These are phyloP conservation scores for Talaromyces rugulosus DNA, from an alignment of 2,329 filamentous ascomycete genomes.

Conservation along the genomic window DNA sequence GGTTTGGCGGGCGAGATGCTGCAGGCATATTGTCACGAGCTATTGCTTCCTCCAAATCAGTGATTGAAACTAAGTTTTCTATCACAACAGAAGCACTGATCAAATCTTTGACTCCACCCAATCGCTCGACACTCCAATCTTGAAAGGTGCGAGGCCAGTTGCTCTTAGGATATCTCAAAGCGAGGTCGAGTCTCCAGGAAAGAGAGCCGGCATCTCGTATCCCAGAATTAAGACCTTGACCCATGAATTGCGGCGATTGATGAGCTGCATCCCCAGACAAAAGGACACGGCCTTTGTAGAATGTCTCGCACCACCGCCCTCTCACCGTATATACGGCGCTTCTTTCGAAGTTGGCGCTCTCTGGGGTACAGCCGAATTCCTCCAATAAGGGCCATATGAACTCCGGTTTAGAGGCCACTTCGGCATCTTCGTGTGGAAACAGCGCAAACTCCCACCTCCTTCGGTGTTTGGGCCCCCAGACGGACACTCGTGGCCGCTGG, in stretches of 20 bases:
- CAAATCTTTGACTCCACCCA: not conserved
- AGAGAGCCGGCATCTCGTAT: slow-evolving; percentile 1
- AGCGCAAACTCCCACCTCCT: slow-evolving; percentile 3
- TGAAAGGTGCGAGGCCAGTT: not conserved
- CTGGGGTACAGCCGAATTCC: not conserved
- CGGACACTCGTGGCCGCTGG: not conserved
- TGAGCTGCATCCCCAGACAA: slow-evolving; percentile 3
- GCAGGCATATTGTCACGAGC: not conserved
- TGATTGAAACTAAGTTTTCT: not conserved
- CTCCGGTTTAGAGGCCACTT: not conserved
- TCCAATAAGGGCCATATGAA: slow-evolving; percentile 1
- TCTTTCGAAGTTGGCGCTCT: slow-evolving; percentile 1
- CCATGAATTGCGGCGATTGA: not conserved
- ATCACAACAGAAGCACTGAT: slow-evolving; percentile 1
- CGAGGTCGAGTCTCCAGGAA: slow-evolving; percentile 1
- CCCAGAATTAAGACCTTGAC: slow-evolving; percentile 1
- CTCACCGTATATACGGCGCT: not conserved
- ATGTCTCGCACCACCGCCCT: slow-evolving; percentile 1
- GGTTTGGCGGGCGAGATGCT: not conserved
- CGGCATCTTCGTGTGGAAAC: not conserved
- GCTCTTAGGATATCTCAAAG: not conserved
- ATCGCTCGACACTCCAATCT: not conserved
- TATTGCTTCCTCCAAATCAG: not conserved
- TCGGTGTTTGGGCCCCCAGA: not conserved
- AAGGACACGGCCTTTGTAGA: not conserved